Evolutionary conservation across 371 early-diverging fungal species (phyloP).

Genomic region (Mucor plumbeus): DNA sequence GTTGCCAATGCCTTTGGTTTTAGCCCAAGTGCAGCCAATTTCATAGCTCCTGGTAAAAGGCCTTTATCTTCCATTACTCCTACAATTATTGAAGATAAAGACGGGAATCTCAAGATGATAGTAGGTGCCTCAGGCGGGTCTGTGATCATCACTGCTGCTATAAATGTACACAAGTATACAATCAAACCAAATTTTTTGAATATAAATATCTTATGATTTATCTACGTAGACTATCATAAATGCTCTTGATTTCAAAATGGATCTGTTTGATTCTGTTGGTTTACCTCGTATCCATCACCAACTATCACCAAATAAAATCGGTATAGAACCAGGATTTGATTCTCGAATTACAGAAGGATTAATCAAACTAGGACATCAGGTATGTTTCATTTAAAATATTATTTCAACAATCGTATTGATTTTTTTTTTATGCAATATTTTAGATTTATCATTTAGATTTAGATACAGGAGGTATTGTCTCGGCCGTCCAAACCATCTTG

Average conservation of each 20-base stretch:
- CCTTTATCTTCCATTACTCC: conserved; percentile 94
- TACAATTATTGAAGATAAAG: conserved; percentile 77
- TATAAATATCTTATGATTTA: background rate
- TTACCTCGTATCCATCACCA: conserved; percentile 94
- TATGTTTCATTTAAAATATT: background rate
- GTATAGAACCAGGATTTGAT: conserved; percentile 34
- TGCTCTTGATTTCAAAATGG: conserved; percentile 71
- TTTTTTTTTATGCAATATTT: background rate
- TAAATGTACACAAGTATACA: conserved; percentile 58
- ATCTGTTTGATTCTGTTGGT: conserved; percentile 77
- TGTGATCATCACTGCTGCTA: conserved; percentile 87
- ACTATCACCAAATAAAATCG: conserved; percentile 78
- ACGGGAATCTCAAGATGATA: conserved; percentile 70
- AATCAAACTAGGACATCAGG: background rate
- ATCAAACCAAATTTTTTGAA: too few species aligned
- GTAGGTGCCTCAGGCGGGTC: conserved; percentile 97
- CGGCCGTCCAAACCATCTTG: conserved; percentile 40
- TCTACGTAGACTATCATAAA: conserved; percentile 70
- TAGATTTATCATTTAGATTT: background rate
- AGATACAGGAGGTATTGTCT: background rate
- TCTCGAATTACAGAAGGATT: background rate
- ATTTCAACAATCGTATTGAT: background rate
- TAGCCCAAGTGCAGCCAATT: background rate
- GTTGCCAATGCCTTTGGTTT: conserved; percentile 1
- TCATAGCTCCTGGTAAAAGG: conserved; percentile 75